These are phyloP conservation scores for Claviceps sp. DNA, from an alignment of 2,329 filamentous ascomycete species.

Conservation along the genomic window DNA sequence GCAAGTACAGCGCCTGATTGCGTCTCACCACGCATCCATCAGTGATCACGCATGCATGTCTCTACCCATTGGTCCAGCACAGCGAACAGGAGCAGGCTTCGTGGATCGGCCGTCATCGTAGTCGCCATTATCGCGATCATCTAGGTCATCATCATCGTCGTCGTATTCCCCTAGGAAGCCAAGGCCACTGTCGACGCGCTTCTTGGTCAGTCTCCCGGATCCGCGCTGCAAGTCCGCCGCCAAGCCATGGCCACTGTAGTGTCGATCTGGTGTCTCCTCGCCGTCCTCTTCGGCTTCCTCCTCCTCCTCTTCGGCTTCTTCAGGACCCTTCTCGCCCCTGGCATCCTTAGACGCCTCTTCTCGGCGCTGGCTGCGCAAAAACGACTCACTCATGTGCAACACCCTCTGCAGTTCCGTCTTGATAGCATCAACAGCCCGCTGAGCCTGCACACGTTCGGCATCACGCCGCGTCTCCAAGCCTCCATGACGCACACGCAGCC, in stretches of 20 bases:
- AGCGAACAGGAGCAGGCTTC: too few relatives aligned
- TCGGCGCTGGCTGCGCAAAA: slow-evolving; percentile 22
- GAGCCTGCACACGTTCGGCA: slow-evolving; percentile 26
- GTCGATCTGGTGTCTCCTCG: too few relatives aligned
- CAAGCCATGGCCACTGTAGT: too few relatives aligned
- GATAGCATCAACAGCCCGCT: slow-evolving; percentile 34
- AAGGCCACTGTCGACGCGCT: slow-evolving; percentile 40
- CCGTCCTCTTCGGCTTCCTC: too few relatives aligned
- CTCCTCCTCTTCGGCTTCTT: too few relatives aligned
- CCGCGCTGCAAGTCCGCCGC: not conserved
- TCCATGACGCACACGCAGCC: slow-evolving; percentile 33
- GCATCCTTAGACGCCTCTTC: slow-evolving; percentile 6
- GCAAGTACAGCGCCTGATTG: too few relatives aligned
- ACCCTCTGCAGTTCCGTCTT: slow-evolving; percentile 37
- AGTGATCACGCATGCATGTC: too few relatives aligned
- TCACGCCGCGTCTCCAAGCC: slow-evolving; percentile 22
- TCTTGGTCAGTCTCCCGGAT: slow-evolving; percentile 14
- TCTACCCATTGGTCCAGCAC: too few relatives aligned
- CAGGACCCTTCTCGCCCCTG: too few relatives aligned
- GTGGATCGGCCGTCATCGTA: too few relatives aligned
- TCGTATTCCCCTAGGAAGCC: slow-evolving; percentile 43
- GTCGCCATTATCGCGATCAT: too few relatives aligned
- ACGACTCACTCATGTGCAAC: slow-evolving; percentile 31
- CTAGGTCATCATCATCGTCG: slow-evolving; percentile 12
- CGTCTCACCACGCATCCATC: too few relatives aligned